Base-by-base conservation (phyloP, 2,329 filamentous ascomycete genomes). In the Cytospora paraplurivora region DNA sequence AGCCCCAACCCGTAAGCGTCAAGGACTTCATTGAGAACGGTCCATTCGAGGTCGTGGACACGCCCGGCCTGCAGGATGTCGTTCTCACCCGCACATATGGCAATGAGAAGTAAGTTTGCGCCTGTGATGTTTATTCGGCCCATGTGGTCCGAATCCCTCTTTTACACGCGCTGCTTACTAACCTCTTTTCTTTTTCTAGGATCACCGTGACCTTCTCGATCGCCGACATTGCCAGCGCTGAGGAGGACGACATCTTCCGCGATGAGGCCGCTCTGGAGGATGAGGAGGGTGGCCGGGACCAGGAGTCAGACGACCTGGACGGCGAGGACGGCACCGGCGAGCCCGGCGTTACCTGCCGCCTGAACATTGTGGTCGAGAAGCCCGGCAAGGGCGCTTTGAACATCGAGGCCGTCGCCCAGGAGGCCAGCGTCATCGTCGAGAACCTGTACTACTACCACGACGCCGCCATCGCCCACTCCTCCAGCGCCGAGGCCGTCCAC, bases 331-430 rank as follows among this genome's bases (percentile, higher is more conserved):
- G 83, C 41, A 79, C 27, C 27, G 27, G 82, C 4, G 79, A 78
- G 27, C 77, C 84, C 47, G 83, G 86, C 65, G 92, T 94, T 75
- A 92, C 93, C 62, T 91, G 90, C 71, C 89, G 89, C 69, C 83
- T 97, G 67, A 92, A 90, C 78, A 88, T 99, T 72, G 88, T 93
- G 56, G 85, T 99, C 64, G 92, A 96, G 83, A 96, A 97, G 82
- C 83, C 90, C 65, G 86, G 85, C 78, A 90, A 91, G 73, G 93
- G 94, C 66, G 92, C 92, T 34, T 84, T 99, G 68, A 88, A 90
- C 77, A 88, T 99, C 71, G 92, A 97, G 76, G 90, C 93, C 65
- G 82, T 90, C 66, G 92, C 92, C 37, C 90, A 95, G 79, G 91
- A 97, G 70, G 93, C 93, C 71, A 82, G 88, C 75, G 89, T 98